Conservation (phyloP, 116 monocot genomes). For the Papilionanthe hybrid region DNA sequence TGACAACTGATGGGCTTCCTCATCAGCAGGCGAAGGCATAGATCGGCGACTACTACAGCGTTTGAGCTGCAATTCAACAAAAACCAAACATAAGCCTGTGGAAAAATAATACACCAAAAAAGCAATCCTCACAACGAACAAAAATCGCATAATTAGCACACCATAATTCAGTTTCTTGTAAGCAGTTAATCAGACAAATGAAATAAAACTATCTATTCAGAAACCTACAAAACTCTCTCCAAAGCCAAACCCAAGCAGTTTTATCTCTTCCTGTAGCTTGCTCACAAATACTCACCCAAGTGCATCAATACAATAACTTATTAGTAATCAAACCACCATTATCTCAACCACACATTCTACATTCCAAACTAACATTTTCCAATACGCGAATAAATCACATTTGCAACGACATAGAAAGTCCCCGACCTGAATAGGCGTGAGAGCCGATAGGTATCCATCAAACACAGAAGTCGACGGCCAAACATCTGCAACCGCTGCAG, state of each 20-base stretch:
- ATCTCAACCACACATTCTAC: neutral
- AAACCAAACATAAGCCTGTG: neutral
- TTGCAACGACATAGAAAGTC: neutral
- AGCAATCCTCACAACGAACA: neutral
- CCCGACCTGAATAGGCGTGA: conserved; percentile 39
- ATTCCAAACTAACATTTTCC: neutral
- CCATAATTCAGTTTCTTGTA: neutral
- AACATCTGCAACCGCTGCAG: conserved; percentile 30
- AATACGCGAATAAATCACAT: neutral
- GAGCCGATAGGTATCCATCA: conserved; percentile 41
- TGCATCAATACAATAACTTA: neutral
- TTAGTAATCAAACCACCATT: neutral
- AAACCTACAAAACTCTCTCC: neutral
- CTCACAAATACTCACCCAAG: neutral
- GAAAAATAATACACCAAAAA: neutral
- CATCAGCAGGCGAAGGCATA: conserved; percentile 42
- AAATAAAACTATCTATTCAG: neutral
- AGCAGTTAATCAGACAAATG: neutral
- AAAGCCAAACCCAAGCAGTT: neutral
- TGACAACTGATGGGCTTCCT: conserved; percentile 43
- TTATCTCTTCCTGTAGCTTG: neutral
- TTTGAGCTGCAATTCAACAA: conserved; percentile 27
- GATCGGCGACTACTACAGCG: conserved; percentile 38
- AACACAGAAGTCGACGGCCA: conserved; percentile 46
- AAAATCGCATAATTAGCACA: neutral